A percentile compares a stretch with the other conserved stretches of the same genome.
Conservation (phyloP, 768 basidiomycete genomes). For the Postia placenta region DNA sequence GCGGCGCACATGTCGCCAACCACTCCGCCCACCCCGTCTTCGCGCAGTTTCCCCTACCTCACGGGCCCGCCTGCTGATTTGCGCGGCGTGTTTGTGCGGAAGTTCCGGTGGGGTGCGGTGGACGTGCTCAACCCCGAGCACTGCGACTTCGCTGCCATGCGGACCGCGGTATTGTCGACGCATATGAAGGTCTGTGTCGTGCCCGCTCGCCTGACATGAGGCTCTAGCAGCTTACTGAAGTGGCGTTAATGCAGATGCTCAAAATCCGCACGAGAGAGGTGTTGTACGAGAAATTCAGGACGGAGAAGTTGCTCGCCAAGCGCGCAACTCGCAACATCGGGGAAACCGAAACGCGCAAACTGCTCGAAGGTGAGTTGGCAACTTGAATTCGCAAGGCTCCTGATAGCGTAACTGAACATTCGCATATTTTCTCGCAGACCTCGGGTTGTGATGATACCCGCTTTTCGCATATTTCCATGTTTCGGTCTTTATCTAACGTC, state of each 20-base stretch:
- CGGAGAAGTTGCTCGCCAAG: conserved; percentile 83
- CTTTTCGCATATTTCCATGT: too few relatives aligned
- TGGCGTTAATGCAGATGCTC: conserved; percentile 46
- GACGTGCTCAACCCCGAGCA: conserved; percentile 83
- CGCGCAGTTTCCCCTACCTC: conserved; percentile 33
- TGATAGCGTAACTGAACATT: not conserved
- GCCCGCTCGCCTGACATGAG: too few relatives aligned
- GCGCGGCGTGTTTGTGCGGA: conserved; percentile 69
- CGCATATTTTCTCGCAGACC: conserved; percentile 7
- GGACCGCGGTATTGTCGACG: conserved; percentile 78
- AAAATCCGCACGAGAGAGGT: conserved; percentile 83
- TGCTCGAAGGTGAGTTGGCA: conserved; percentile 57
- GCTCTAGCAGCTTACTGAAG: not conserved
- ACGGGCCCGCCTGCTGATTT: conserved; percentile 60
- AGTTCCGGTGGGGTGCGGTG: conserved; percentile 84
- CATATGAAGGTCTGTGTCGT: conserved; percentile 66
- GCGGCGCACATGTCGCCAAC: conserved; percentile 16
- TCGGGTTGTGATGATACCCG: conserved; percentile 11
- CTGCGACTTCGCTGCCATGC: conserved; percentile 82
- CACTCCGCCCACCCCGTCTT: conserved; percentile 17
- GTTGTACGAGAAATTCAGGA: conserved; percentile 89
- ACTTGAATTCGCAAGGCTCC: not conserved
- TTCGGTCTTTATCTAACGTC: not conserved
- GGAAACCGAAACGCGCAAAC: conserved; percentile 63
- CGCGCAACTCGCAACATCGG: conserved; percentile 77